Evolutionary conservation across 1,284 basidiomycete species (phyloP), one percentile per base, ranked within the genome.

Genomic region (Entoloma clypeatum): DNA sequence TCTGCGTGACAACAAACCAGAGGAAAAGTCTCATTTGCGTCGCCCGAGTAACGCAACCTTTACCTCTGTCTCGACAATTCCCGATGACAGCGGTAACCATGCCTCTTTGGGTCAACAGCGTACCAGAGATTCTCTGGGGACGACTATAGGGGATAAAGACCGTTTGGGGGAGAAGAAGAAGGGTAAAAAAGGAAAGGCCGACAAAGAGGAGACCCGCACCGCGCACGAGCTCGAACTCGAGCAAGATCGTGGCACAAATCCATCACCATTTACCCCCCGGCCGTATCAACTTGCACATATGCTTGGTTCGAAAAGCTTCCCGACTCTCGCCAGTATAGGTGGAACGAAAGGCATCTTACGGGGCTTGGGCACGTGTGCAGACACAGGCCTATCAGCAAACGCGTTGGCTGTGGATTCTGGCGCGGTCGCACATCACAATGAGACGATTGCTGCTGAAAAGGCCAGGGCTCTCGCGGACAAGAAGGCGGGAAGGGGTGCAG

Each of bases 301-400:
- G 35, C 80, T 98, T 35, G 94, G 98, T 61, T 92, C 93, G 13
- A 94, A 94, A 67, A 79, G 68, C 48, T 55, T 94, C 6, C 74
- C 83, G 2, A 63, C 74, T 24, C 74, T 99, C 13, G 70, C 73
- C 26, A 66, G 67, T 10, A 71, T 96, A 38, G 94, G 93, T 18
- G 95, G 96, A 28, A 66, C 78, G 3, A 54, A 72, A 1, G 81
- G 76, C 7, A 58, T 99, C 11, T 60, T 95, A 14, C 62, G 68
- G 5, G 83, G 87, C 2, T 75, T 99, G 3, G 92, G 91, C 18
- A 86, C 88, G 1, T 67, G 86, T 53, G 59, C 67, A 4, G 69
- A 73, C 11, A 68, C 58, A 23, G 91, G 92, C 27, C 59, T 87
- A 0, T 59, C 63, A 9, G 58, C 53, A 10, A 18, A 47, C 7